Evolutionary conservation across 2,329 filamentous ascomycete species (phyloP).

Genomic region (Fusarium camptoceras): DNA sequence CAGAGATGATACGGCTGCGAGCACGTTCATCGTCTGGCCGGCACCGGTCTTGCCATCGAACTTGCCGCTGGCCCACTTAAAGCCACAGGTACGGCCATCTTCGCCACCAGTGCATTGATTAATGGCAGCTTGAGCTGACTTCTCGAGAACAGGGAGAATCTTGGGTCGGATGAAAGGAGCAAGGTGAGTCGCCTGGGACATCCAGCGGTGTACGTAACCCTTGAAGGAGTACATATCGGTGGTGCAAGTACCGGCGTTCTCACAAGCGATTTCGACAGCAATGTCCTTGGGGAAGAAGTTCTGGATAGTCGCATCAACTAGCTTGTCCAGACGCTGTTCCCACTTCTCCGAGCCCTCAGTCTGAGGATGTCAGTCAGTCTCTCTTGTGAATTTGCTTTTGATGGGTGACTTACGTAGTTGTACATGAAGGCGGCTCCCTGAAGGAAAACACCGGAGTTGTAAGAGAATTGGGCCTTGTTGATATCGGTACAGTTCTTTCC

Average conservation of each 20-base stretch:
- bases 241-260: constrained; percentile 65
- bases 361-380: constrained; percentile 45
- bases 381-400: not conserved
- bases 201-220: constrained; percentile 68
- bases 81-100: constrained; percentile 63
- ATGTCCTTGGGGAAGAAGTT: constrained; percentile 67
- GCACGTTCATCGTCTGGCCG: constrained; percentile 70
- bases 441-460: constrained; percentile 69
- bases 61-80: constrained; percentile 62
- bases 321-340: constrained; percentile 60
- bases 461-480: constrained; percentile 69
- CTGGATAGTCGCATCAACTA: constrained; percentile 53
- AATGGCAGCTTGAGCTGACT: constrained; percentile 65
- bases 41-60: constrained; percentile 68
- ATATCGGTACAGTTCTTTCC: constrained; percentile 65
- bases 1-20: constrained; percentile 66
- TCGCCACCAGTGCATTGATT: constrained; percentile 65
- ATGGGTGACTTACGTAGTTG: constrained; percentile 59
- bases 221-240: constrained; percentile 74
- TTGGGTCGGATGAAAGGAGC: constrained; percentile 63
- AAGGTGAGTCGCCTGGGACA: constrained; percentile 64
- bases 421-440: constrained; percentile 74
- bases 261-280: constrained; percentile 72
- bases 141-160: constrained; percentile 64
- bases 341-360: constrained; percentile 63